A percentile compares a stretch with the other conserved stretches of the same genome.
phyloP scores from a whole-genome alignment of 2,329 filamentous ascomycete species.

The Penicillium concentricum region DNA sequence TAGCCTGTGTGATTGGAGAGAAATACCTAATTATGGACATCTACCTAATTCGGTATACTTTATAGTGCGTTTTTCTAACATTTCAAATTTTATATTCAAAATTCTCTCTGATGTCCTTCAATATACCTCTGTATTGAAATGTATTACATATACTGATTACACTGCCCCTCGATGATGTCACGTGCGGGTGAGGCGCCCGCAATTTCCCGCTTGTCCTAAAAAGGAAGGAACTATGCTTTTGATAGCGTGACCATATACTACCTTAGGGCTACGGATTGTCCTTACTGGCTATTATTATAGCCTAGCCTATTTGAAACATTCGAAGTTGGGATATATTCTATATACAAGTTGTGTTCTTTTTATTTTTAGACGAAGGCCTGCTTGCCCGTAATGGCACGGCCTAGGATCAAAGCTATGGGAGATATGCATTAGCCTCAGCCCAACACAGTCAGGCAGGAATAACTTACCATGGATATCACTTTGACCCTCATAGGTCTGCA shows the following conservation, averaged over 20 bases:
- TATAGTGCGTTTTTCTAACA: no score
- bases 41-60: no score
- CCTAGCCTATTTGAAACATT: background rate
- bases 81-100: background rate
- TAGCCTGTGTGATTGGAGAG: background rate
- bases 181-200: conserved; percentile 23
- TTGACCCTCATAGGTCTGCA: conserved; percentile 97
- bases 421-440: conserved; percentile 46
- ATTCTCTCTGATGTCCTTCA: background rate
- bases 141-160: background rate
- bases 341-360: background rate
- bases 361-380: conserved; percentile 69
- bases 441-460: conserved; percentile 28
- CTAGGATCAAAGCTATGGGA: conserved; percentile 63
- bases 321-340: conserved; percentile 3
- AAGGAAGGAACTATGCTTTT: conserved; percentile 8
- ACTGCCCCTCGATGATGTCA: conserved; percentile 30
- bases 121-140: conserved; percentile 6
- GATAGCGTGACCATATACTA: background rate
- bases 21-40: background rate
- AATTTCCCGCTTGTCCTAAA: conserved; percentile 15
- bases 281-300: background rate
- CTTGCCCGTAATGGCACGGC: conserved; percentile 68
- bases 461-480: conserved; percentile 92
- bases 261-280: background rate